Base-by-base conservation (phyloP, 768 basidiomycete genomes). In the Naematelia aurantialba region DNA sequence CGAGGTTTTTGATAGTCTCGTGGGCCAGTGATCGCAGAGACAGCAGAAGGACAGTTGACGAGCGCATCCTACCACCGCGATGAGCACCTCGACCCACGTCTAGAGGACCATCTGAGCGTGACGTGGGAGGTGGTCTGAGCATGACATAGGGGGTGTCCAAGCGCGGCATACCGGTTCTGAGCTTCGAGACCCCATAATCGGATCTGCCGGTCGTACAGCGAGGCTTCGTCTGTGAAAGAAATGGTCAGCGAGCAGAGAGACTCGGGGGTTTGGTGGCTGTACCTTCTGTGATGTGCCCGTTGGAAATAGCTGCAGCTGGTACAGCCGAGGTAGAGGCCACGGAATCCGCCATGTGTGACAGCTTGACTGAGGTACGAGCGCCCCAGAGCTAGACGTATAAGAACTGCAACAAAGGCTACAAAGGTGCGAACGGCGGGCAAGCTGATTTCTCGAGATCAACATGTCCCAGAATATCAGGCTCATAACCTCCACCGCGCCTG, bases 101-200 rank as follows among this genome's bases (percentile, higher is more conserved):
- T 19, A 39, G 2, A 13, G 8, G 49, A 34, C 11, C n/a, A 5
- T 13, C 19, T 17, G 39, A n/a, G 22, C 3, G 53, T 4, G 13
- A 27, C 17, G 51, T n/a, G 29, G 31, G 4, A 46, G 52, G 21
- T 10, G 22, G 24, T 21, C n/a, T 34, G n/a, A n/a, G n/a, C n/a
- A n/a, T n/a, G n/a, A n/a, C n/a, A n/a, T n/a, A n/a, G n/a, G n/a
- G n/a, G n/a, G n/a, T n/a, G n/a, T n/a, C n/a, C n/a, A n/a, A n/a
- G n/a, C n/a, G n/a, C 17, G 34, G 69, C 80, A 60, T 67, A 89
- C 92, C 88, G 84, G 79, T 96, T 91, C 76, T 99, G 96, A 31
- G 96, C 96, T 76, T 97, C 96, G 44, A 97, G 84, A 46, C 96
- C 96, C 96, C 96, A 99, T 67, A 97, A 79, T 27, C 94, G 85